Evolutionary conservation across 179 eudicot species (phyloP).

Genomic region (Monotropa hypopitys): DNA sequence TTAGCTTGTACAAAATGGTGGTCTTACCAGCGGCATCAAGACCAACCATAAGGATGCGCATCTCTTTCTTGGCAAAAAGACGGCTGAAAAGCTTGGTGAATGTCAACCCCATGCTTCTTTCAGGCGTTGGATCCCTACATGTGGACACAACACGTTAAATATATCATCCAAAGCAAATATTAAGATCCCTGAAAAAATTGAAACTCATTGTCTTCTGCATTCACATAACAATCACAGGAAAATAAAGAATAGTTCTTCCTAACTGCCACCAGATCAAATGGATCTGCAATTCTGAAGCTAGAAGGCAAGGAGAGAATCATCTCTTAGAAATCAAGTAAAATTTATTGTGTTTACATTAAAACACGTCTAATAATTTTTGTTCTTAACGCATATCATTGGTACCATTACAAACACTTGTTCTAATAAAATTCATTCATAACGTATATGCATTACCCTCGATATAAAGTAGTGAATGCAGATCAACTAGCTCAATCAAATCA

Average conservation of each 20-base stretch:
- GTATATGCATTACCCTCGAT: background rate
- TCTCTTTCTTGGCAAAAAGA: conserved; percentile 82
- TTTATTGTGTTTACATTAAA: background rate
- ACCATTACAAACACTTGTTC: no score
- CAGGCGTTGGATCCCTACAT: conserved; percentile 23
- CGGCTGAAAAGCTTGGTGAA: conserved; percentile 89
- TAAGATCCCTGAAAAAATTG: background rate
- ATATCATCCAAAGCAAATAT: background rate
- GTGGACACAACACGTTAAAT: background rate
- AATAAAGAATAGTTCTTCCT: background rate
- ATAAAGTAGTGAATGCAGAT: background rate
- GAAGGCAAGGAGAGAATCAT: background rate
- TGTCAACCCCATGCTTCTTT: conserved; percentile 59
- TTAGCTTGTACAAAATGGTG: conserved; percentile 82
- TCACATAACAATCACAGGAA: background rate
- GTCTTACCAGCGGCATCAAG: conserved; percentile 97
- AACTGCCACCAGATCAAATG: background rate
- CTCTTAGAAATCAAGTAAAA: background rate
- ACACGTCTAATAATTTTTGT: no score
- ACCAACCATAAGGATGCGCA: conserved; percentile 91
- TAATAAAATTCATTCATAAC: no score
- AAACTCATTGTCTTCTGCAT: background rate
- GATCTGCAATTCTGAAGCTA: background rate
- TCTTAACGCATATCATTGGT: background rate
- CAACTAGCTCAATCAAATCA: background rate